Conservation (phyloP, 352 stramenopile species). For the Pilasporangium apinafurcum region DNA sequence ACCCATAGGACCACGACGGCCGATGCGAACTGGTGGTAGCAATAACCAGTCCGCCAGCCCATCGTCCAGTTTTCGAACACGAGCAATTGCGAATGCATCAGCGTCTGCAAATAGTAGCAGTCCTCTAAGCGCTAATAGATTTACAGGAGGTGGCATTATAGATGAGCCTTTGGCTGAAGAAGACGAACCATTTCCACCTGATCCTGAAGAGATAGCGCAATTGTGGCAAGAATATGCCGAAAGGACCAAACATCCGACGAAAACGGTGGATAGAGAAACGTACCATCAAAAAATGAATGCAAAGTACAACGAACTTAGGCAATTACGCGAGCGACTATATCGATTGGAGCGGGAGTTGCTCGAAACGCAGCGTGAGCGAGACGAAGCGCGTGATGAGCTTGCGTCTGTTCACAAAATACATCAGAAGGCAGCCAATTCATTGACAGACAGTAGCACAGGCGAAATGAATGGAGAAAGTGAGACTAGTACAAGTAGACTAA, state of each 20-base stretch:
- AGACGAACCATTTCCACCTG: constrained; percentile 14
- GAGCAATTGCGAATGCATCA: constrained; percentile 6
- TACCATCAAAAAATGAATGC: constrained; percentile 75
- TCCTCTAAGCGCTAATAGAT: no score
- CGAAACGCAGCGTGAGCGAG: constrained; percentile 17
- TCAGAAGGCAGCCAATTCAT: neutral
- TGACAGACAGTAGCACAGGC: constrained; percentile 1
- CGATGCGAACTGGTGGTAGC: constrained; percentile 10
- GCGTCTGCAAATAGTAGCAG: constrained; percentile 8
- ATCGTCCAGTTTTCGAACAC: constrained; percentile 18
- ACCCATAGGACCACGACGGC: constrained; percentile 10
- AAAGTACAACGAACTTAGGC: constrained; percentile 56
- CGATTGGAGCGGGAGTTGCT: constrained; percentile 41
- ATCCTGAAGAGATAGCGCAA: constrained; percentile 39
- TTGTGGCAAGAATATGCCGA: constrained; percentile 59
- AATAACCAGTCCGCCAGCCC: constrained; percentile 14
- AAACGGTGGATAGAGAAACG: constrained; percentile 32
- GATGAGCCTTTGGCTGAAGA: neutral
- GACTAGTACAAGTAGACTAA: no score
- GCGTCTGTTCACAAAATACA: no score
- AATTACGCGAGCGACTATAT: constrained; percentile 38
- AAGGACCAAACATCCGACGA: constrained; percentile 32
- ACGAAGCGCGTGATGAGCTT: constrained; percentile 21
- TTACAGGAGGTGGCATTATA: neutral
- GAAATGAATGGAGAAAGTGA: no score